Conservation (phyloP, 345 rosid species). For the Syzygium oleosum region DNA sequence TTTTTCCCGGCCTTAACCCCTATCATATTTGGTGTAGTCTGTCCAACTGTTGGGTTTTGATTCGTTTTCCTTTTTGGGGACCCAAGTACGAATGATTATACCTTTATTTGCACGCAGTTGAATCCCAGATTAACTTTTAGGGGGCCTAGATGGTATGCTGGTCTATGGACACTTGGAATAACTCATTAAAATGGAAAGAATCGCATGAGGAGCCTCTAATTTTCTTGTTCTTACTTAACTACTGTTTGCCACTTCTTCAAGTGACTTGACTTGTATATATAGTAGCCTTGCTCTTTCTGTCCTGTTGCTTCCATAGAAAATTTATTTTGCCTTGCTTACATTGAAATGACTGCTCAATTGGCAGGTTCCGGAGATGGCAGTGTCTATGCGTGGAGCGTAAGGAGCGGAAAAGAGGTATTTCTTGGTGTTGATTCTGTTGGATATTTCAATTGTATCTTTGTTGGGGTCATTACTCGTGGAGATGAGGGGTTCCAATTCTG, state of each 20-base stretch:
- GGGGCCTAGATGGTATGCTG: not conserved
- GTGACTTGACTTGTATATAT: not conserved
- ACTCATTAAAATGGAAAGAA: not conserved
- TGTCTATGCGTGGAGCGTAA: constrained; percentile 83
- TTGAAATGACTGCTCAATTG: constrained; percentile 1
- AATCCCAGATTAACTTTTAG: not conserved
- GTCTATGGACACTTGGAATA: not conserved
- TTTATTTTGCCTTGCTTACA: not conserved
- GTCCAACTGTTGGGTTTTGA: not conserved
- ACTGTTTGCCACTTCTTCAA: not conserved
- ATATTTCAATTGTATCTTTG: not conserved
- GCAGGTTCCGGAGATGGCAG: constrained; percentile 92
- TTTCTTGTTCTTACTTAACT: not conserved
- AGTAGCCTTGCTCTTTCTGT: not conserved
- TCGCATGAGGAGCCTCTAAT: not conserved
- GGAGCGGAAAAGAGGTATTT: constrained; percentile 84
- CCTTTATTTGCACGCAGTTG: not conserved
- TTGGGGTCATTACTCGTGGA: not conserved
- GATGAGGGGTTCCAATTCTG: not conserved
- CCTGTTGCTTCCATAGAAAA: not conserved
- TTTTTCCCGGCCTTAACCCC: not conserved
- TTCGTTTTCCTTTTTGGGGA: not conserved
- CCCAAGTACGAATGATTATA: not conserved
- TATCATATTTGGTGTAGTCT: not conserved
- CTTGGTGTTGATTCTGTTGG: not conserved